phyloP scores from a whole-genome alignment of 2,329 filamentous ascomycete genomes.

The Claviceps maximensis region DNA sequence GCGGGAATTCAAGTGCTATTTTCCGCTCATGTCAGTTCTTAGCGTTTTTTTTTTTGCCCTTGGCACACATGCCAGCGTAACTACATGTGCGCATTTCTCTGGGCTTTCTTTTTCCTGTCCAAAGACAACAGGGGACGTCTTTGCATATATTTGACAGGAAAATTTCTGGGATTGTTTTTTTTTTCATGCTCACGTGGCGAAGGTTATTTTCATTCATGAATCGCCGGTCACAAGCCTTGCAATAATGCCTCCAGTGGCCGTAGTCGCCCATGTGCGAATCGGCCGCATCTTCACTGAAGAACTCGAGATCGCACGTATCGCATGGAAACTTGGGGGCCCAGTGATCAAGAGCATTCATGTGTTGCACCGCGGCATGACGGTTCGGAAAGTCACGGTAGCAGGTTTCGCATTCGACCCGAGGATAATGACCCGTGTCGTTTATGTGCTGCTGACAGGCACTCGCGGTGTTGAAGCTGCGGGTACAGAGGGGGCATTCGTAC shows the following conservation, averaged over 20 bases:
- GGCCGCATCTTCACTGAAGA: slow-evolving; percentile 8
- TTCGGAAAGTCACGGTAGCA: slow-evolving; percentile 14
- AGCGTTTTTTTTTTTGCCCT: not conserved
- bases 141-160: no score
- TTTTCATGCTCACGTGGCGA: slow-evolving; percentile 16
- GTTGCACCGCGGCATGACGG: slow-evolving; percentile 11
- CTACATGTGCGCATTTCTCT: no score
- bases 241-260: slow-evolving; percentile 20
- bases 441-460: not conserved
- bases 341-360: slow-evolving; percentile 19
- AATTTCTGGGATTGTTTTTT: no score
- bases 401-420: slow-evolving; percentile 16
- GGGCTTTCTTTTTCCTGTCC: not conserved
- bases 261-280: slow-evolving; percentile 12
- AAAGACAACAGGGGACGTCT: no score
- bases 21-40: not conserved
- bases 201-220: slow-evolving; percentile 20
- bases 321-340: slow-evolving; percentile 15
- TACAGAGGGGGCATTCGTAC: slow-evolving; percentile 1
- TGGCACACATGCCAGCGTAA: no score
- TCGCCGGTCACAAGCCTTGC: slow-evolving; percentile 17
- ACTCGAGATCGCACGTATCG: slow-evolving; percentile 10
- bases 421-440: slow-evolving; percentile 12
- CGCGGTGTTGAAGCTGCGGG: not conserved
- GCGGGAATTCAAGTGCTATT: slow-evolving; percentile 41